These are phyloP conservation scores for Wickerhamomyces canadensis DNA, from an alignment of 805 yeast species.

Conservation along the genomic window DNA sequence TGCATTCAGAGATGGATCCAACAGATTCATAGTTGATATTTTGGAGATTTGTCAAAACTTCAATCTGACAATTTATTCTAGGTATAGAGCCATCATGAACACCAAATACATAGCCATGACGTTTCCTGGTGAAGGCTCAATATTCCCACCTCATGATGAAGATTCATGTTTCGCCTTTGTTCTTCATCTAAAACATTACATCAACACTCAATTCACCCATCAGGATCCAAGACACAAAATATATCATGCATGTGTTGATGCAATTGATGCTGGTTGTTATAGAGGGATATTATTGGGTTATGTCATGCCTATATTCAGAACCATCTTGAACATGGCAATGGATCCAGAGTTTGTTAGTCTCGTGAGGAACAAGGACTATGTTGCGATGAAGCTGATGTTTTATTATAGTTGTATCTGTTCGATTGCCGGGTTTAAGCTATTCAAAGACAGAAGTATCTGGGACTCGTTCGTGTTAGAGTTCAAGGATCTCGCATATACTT, in stretches of 20 bases:
- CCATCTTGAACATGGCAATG: conserved; percentile 7
- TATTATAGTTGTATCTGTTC: conserved; percentile 17
- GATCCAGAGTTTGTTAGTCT: conserved; percentile 7
- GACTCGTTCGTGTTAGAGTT: conserved; percentile 15
- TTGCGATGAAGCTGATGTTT: conserved; percentile 19
- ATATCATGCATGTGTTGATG: conserved; percentile 9
- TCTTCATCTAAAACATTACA: conserved; percentile 10
- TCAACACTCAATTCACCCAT: conserved; percentile 3
- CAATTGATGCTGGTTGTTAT: conserved; percentile 16
- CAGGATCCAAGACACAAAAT: conserved; percentile 1
- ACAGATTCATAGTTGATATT: conserved; percentile 9
- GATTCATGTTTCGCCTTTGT: conserved; percentile 12
- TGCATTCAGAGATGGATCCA: conserved; percentile 7
- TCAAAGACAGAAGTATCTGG: conserved; percentile 14
- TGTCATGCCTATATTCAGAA: conserved; percentile 16
- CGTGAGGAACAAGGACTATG: conserved; percentile 12
- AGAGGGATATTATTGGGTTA: conserved; percentile 16
- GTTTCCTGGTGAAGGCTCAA: conserved; percentile 9
- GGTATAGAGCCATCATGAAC: conserved; percentile 6
- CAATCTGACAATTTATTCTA: conserved; percentile 1
- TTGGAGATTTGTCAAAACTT: conserved; percentile 13
- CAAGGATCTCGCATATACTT: conserved; percentile 1
- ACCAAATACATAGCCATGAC: conserved; percentile 11
- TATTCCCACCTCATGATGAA: conserved; percentile 5
- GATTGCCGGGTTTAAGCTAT: conserved; percentile 17